These are phyloP conservation scores for Boletus sp. DNA, from an alignment of 1,284 basidiomycete genomes.

Conservation along the genomic window DNA sequence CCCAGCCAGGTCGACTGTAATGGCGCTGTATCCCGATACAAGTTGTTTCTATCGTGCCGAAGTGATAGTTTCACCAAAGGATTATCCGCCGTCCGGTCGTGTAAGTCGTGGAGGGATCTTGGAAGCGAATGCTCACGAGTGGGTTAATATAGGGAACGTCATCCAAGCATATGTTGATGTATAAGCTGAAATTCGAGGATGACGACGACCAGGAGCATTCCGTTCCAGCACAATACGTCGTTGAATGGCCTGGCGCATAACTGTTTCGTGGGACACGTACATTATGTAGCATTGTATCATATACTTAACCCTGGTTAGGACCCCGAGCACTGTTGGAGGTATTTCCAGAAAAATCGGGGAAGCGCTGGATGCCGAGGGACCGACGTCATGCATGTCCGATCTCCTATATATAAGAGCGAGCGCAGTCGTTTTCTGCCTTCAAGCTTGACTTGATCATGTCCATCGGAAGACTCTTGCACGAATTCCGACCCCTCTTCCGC, in stretches of 20 bases:
- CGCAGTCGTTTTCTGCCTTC: neutral
- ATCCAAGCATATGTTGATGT: conserved; percentile 47
- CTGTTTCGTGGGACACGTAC: neutral
- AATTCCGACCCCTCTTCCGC: conserved; percentile 71
- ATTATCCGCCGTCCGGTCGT: conserved; percentile 45
- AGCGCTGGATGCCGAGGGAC: conserved; percentile 12
- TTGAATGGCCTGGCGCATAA: conserved; percentile 60
- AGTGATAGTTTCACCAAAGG: conserved; percentile 63
- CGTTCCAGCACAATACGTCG: conserved; percentile 69
- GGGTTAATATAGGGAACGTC: conserved; percentile 31
- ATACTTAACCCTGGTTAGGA: conserved; percentile 2
- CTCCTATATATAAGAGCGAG: conserved; percentile 15
- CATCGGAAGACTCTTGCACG: conserved; percentile 62
- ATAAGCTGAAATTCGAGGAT: conserved; percentile 79
- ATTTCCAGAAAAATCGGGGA: conserved; percentile 20
- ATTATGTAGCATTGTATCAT: too few relatives aligned
- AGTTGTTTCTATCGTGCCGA: conserved; percentile 84
- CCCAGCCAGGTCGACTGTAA: conserved; percentile 63
- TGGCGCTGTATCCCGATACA: conserved; percentile 81
- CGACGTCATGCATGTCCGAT: conserved; percentile 16
- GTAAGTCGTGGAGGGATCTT: conserved; percentile 36
- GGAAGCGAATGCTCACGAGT: conserved; percentile 2
- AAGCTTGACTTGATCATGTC: conserved; percentile 45
- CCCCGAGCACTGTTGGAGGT: conserved; percentile 12
- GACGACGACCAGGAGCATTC: conserved; percentile 75